Evolutionary conservation across 192 early-diverging fungal species (phyloP), one percentile per base, ranked within the genome.

Genomic region (Dimargaris cristalligena): DNA sequence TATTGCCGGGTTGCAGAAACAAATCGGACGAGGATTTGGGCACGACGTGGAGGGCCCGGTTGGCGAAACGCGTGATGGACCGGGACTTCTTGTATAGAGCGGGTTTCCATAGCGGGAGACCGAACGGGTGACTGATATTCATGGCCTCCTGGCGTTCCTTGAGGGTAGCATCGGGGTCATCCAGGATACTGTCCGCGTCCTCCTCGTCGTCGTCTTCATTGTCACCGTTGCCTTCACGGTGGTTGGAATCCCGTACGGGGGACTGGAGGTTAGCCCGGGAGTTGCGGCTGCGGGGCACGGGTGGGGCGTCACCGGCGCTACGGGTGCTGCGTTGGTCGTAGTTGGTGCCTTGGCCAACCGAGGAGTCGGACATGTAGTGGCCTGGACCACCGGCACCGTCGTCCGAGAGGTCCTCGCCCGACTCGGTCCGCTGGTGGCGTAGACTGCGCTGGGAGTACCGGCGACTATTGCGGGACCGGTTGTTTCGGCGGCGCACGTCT

Each of bases 1-100:
- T 70, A 66, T 95, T 95, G 33, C 91, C 92, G 0, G 86, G 78
- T 58, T 80, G 77, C 20, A 91, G 66, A 56, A 78, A 92, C 23
- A 89, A 63, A 59, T 82, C 74, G 4, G 65, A 64, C 8, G 70
- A 66, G 16, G 80, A 72, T 30, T 78, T 75, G 22, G 84, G 78
- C 58, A 75, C 65, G 34, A 85, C 74, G 66, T 94, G 94, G 34
- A 97, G 73, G 22, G 84, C 90, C 25, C 78, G 69, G 62, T 93
- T 82, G 33, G 86, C 90, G 3, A 79, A 79, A 3, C 80, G 78
- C 34, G 85, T 82, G 34, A 94, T 87, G 18, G 87, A 86, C 16
- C 94, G 86, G 11, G 81, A 78, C 66, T 97, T 97, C 56, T 89
- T 88, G 77, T 94, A 97, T n/a, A 97, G 76, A 13, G 92, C 91